A percentile compares a stretch with the other conserved stretches of the same genome.
Conservation (phyloP, 352 stramenopile genomes). For the Pythium brachiatum region DNA sequence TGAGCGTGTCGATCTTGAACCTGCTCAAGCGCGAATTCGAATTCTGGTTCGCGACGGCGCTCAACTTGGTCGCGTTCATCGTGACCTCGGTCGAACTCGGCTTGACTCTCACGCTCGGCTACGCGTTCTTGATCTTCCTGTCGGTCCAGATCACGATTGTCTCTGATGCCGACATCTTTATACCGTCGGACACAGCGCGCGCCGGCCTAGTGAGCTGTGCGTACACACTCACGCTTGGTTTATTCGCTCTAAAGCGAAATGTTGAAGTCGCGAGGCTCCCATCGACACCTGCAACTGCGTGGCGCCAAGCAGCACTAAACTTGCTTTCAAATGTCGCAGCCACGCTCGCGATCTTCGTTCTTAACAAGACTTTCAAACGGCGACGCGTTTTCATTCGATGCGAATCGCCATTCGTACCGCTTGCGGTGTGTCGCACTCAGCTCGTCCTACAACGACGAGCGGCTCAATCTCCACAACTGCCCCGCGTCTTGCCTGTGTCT, state of each 20-base stretch:
- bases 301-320: slow-evolving; percentile 16
- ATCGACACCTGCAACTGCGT: not conserved
- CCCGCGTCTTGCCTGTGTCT: too few species aligned
- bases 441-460: not conserved
- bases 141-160: slow-evolving; percentile 20
- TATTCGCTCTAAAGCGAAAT: slow-evolving; percentile 4
- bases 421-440: slow-evolving; percentile 11
- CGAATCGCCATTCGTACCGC: slow-evolving; percentile 3
- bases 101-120: slow-evolving; percentile 1
- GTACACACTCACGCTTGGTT: not conserved
- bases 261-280: not conserved
- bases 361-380: slow-evolving; percentile 23
- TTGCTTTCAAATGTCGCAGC: slow-evolving; percentile 17
- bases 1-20: slow-evolving; percentile 9
- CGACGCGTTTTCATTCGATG: slow-evolving; percentile 6
- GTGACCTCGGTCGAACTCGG: slow-evolving; percentile 12
- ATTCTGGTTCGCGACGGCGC: slow-evolving; percentile 18
- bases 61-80: slow-evolving; percentile 10
- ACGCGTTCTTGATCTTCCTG: slow-evolving; percentile 10
- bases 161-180: slow-evolving; percentile 16
- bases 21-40: slow-evolving; percentile 19
- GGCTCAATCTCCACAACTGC: too few species aligned
- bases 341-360: slow-evolving; percentile 21
- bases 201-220: slow-evolving; percentile 1
- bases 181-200: slow-evolving; percentile 3